A percentile compares a stretch with the other conserved stretches of the same genome.
phyloP scores from a whole-genome alignment of 352 stramenopile genomes.

The Pythium folliculosum region DNA sequence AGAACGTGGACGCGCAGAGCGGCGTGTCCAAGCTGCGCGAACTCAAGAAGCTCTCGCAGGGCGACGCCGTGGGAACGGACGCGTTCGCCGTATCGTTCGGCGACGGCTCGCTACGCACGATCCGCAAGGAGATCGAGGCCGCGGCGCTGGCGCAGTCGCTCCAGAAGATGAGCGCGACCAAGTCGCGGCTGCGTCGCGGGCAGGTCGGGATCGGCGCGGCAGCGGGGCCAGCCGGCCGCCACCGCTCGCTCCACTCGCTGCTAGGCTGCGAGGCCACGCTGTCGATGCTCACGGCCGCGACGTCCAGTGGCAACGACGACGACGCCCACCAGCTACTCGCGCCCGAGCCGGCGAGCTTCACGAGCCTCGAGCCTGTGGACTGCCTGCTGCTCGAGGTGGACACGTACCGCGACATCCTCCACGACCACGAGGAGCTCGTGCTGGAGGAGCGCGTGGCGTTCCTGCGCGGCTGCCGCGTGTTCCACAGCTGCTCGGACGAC shows the following conservation, averaged over 20 bases:
- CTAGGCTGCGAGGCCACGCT: conserved; percentile 17
- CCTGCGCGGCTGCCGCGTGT: conserved; percentile 60
- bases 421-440: conserved; percentile 44
- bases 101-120: conserved; percentile 37
- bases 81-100: conserved; percentile 38
- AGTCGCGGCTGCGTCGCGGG: not conserved
- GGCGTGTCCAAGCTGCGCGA: conserved; percentile 54
- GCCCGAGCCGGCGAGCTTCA: conserved; percentile 45
- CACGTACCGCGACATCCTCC: conserved; percentile 51
- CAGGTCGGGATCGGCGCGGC: not conserved
- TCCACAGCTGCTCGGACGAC: conserved; percentile 57
- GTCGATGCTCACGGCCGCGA: conserved; percentile 9
- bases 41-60: conserved; percentile 56
- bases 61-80: conserved; percentile 57
- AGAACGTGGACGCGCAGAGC: conserved; percentile 37
- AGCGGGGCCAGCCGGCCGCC: not conserved
- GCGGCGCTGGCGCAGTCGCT: not conserved
- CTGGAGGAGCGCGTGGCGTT: conserved; percentile 57
- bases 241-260: conserved; percentile 18
- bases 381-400: conserved; percentile 56
- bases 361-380: conserved; percentile 52
- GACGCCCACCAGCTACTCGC: conserved; percentile 22
- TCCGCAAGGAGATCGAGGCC: conserved; percentile 16
- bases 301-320: not conserved
- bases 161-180: not conserved